Base-by-base conservation (phyloP, 2,329 filamentous ascomycete genomes). In the Aotearoamyces nothofagi region DNA sequence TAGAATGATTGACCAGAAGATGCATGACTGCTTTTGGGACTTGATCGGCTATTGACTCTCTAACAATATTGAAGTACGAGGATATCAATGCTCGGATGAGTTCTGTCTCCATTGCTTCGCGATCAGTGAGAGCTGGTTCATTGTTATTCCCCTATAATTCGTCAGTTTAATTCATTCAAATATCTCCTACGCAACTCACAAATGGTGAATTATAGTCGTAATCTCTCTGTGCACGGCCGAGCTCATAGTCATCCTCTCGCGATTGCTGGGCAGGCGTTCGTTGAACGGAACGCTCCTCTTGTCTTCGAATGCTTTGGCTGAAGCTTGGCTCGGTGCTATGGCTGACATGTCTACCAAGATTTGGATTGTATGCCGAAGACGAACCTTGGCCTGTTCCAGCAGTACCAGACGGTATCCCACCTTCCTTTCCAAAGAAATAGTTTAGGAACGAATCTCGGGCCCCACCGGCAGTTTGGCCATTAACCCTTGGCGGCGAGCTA, bases 1-100 rank as follows among this genome's bases (percentile, higher is more conserved):
- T 94, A 58, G 82, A 92, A 61, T 94, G 82, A 56, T 98, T 98
- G 50, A 98, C 90, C 17, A 98, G 69, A 26, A 98, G 70, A 53
- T 98, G 90, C 90, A 98, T 98, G 43, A 98, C 79, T 4, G 90
- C 90, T 60, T 98, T 98, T 41, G 90, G 90, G 8, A 98, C 90
- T 57, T 96, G 87, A 51, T 98, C 90, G 24, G 87, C 87, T 45
- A 94, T 93, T n/a, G 83, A 87, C 57, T 98, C 90, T 38, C 90
- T 81, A 26, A 98, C 90, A 47, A 98, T 98, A 54, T 93, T 92
- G 64, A 98, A 98, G 63, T 98, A 98, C 1, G 86, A 94, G 17
- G 82, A 92, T 52, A 98, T 98, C 32, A 98, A 70, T 26, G 86
- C 81, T 26, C 87, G 79, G 51, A 98, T 98, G 22, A 98, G 73